Evolutionary conservation across 345 rosid genomes (phyloP), one percentile per base, ranked within the genome.

Genomic region (Bretschneidera sinensis): DNA sequence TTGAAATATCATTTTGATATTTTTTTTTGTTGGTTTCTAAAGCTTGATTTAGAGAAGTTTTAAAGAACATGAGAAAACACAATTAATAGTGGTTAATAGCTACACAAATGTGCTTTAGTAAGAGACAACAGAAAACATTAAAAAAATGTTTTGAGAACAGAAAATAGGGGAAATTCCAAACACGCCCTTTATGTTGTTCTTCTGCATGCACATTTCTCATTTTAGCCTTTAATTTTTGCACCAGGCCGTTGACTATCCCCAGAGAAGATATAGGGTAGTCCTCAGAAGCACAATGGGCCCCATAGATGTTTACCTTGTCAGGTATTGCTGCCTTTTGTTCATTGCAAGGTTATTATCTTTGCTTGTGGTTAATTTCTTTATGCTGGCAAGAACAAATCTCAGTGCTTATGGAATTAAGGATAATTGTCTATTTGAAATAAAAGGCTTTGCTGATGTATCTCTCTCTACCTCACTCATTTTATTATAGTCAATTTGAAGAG

Each of bases 211-310:
- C 18, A 24, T 50, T 59, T 43, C 56, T 73, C 34, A 35, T 48
- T 35, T 9, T 16, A 35, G 45, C 28, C 33, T 57, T 49, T 65
- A 20, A 43, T 57, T 57, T 57, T 51, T 73, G 55, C 63, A 39
- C 56, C 78, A 90, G 97, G 96, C 94, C 31, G 96, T 83, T 54
- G 97, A 89, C 65, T 83, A 83, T 64, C 82, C 96, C 49, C 97
- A 94, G 70, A 83, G 97, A 75, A 84, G 95, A 70, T 94, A 86
- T 63, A 84, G 96, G 79, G 86, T 94, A 62, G 92, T 94, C 54
- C 81, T 94, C 24, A 83, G 97, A 79, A 94, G 97, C 71, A 83
- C 99, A 51, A 94, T 90, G 97, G 99, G 97, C 55, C 96, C 96
- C 0, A 86, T 94, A 67, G 99, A 94, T 72, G 96, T 94, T 76